Percentiles rank a stretch among this genome's conserved stretches.
phyloP scores from a whole-genome alignment of 1,139 yeast genomes.

The Pichia sp. region DNA sequence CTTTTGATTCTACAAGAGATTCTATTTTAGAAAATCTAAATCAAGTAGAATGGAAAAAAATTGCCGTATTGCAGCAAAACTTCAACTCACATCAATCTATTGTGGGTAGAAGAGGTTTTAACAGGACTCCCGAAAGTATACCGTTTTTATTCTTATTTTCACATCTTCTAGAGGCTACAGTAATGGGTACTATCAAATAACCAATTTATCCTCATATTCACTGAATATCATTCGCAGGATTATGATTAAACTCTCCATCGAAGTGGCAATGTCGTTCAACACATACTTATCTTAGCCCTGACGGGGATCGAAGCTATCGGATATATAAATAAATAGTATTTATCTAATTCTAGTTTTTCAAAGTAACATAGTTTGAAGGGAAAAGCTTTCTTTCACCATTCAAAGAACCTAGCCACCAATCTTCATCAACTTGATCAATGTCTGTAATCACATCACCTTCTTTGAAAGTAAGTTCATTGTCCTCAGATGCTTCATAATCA shows the following conservation, averaged over 20 bases:
- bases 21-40: constrained; percentile 46
- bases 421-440: constrained; percentile 85
- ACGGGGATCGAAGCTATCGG: neutral
- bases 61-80: constrained; percentile 57
- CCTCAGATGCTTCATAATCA: constrained; percentile 85
- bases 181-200: neutral
- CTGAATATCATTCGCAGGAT: no score
- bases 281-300: no score
- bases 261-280: no score
- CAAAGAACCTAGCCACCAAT: constrained; percentile 92
- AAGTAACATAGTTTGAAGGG: constrained; percentile 80
- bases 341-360: constrained; percentile 22
- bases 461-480: constrained; percentile 73
- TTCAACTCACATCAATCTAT: constrained; percentile 71
- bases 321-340: neutral
- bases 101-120: constrained; percentile 58
- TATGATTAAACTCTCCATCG: no score
- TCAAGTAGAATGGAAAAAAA: constrained; percentile 53
- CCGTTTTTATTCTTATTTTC: constrained; percentile 49
- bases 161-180: constrained; percentile 14
- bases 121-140: constrained; percentile 46
- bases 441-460: constrained; percentile 79
- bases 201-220: no score
- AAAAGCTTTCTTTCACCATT: constrained; percentile 76
- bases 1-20: constrained; percentile 35